phyloP scores from a whole-genome alignment of 768 basidiomycete species.

The Russula virescens region DNA sequence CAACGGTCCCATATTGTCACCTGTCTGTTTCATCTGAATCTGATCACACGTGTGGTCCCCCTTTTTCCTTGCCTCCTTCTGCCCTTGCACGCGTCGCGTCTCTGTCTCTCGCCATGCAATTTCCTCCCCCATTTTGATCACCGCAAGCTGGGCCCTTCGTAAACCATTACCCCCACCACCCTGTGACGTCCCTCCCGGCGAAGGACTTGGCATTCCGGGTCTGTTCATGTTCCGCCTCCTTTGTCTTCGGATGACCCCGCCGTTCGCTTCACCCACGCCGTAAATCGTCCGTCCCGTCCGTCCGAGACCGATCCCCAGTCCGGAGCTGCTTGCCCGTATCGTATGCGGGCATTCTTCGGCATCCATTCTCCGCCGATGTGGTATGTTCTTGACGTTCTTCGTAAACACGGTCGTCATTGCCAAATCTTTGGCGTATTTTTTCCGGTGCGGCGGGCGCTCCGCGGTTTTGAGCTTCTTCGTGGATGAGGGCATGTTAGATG shows the following conservation, averaged over 20 bases:
- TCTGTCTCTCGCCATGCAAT: slow-evolving; percentile 6
- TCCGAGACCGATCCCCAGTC: slow-evolving; percentile 5
- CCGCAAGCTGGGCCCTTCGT: slow-evolving; percentile 9
- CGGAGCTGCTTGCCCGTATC: slow-evolving; percentile 2
- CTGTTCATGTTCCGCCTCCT: neutral
- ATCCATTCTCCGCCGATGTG: slow-evolving; percentile 17
- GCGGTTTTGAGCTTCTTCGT: slow-evolving; percentile 12
- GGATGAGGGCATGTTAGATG: neutral
- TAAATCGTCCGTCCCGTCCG: slow-evolving; percentile 23
- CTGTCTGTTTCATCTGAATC: neutral
- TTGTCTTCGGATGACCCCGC: slow-evolving; percentile 2
- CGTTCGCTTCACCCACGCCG: slow-evolving; percentile 11
- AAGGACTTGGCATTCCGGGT: neutral
- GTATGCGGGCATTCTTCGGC: slow-evolving; percentile 14
- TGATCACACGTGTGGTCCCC: neutral
- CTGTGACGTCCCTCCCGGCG: slow-evolving; percentile 2
- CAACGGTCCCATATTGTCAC: neutral
- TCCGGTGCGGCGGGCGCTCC: slow-evolving; percentile 13
- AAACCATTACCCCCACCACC: slow-evolving; percentile 5
- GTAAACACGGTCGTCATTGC: neutral
- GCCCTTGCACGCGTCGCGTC: neutral
- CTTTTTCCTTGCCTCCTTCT: slow-evolving; percentile 1
- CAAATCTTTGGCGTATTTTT: slow-evolving; percentile 7
- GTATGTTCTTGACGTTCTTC: slow-evolving; percentile 13
- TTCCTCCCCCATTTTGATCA: slow-evolving; percentile 9